Evolutionary conservation across 2,329 filamentous ascomycete genomes (phyloP).

Genomic region (Cladorrhinum sp.): DNA sequence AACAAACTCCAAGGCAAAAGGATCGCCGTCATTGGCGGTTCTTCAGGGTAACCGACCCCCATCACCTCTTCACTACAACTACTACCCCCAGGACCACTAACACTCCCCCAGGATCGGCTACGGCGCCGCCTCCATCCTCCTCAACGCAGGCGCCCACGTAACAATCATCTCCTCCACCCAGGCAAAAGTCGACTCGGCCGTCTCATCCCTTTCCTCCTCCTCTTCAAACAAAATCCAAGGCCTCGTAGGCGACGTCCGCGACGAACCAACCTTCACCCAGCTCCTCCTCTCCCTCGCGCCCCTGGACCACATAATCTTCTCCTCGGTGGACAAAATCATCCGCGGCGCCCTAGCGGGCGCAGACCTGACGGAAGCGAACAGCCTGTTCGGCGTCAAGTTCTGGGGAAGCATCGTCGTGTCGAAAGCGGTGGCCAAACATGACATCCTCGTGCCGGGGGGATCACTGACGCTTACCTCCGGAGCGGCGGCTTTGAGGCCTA

Average conservation of each 20-base stretch:
- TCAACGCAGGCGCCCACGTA: slow-evolving; percentile 36
- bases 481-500: slow-evolving; percentile 34
- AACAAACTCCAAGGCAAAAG: slow-evolving; percentile 37
- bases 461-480: slow-evolving; percentile 39
- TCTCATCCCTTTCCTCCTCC: slow-evolving; percentile 16
- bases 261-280: slow-evolving; percentile 34
- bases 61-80: not conserved
- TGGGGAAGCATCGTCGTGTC: slow-evolving; percentile 37
- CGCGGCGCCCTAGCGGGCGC: slow-evolving; percentile 35
- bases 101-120: slow-evolving; percentile 36
- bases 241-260: slow-evolving; percentile 34
- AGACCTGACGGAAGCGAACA: slow-evolving; percentile 34
- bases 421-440: slow-evolving; percentile 38
- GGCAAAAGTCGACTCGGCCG: slow-evolving; percentile 32
- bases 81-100: not conserved
- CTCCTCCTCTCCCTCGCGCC: slow-evolving; percentile 33
- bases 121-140: slow-evolving; percentile 36
- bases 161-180: slow-evolving; percentile 36
- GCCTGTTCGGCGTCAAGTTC: slow-evolving; percentile 40
- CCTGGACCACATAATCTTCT: slow-evolving; percentile 39
- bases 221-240: slow-evolving; percentile 30
- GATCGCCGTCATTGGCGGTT: slow-evolving; percentile 37
- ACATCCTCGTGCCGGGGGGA: slow-evolving; percentile 36
- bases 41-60: slow-evolving; percentile 31
- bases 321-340: slow-evolving; percentile 38